Base-by-base conservation (phyloP, 2,329 filamentous ascomycete species). In the Coniochaeta hoffmannii region DNA sequence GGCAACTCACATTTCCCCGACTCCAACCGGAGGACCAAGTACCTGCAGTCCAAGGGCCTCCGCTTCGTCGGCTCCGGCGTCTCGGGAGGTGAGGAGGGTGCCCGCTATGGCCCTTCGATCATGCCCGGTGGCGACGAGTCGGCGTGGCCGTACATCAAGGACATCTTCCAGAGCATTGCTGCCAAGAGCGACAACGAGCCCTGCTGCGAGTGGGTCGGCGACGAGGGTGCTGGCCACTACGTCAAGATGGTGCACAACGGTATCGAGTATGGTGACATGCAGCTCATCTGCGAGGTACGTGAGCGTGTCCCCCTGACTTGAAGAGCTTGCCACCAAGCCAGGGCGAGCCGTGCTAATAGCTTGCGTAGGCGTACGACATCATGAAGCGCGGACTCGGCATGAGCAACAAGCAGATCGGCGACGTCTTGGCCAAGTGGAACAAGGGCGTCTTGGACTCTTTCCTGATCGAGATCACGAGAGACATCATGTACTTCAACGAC, bases 181-280 rank as follows among this genome's bases (percentile, higher is more conserved):
- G 94, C 94, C 75, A 97, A 99, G 86, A 95, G 89, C 75, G 93
- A 97, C 69, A 87, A 87, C 68, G 94, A 99, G 83, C 79, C 94
- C 63, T 99, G 94, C 86, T 99, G 94, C 73, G 94, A 99, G 78
- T 99, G 94, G 94, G 94, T 99, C 68, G 94, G 94, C 80, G 94
- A 97, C 78, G 91, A 97, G 76, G 94, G 94, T 85, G 90, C 94
- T 78, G 94, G 94, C 68, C 94, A 99, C 87, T 99, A 97, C 83
- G 93, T 99, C 82, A 99, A 99, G 89, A 99, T 99, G 94, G 94
- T 99, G 62, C 94, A 99, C 88, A 99, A 99, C 79, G 94, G 94
- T 84, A 99, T 99, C 68, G 94, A 99, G 81, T 99, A 99, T 74
- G 94, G 94, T 86, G 94, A 99, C 80, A 99, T 99, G 94, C 94